These are phyloP conservation scores for Peniophora sp. DNA, from an alignment of 1,284 basidiomycete genomes.

Conservation along the genomic window DNA sequence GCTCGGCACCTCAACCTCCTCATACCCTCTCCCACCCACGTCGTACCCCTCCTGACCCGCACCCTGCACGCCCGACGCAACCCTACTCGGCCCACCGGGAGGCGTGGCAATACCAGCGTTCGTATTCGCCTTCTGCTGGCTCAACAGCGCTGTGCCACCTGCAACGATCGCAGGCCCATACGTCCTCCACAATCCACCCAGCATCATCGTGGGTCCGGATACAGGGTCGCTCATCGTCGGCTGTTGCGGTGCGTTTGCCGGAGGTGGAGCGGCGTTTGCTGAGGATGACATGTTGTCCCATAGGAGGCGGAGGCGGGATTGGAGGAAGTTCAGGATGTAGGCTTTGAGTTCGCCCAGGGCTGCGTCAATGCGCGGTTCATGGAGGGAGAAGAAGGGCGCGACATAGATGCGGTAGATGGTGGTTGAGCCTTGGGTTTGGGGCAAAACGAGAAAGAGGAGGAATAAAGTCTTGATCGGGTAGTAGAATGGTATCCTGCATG, in stretches of 20 bases:
- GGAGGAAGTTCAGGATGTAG: slow-evolving; percentile 57
- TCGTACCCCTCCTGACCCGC: slow-evolving; percentile 27
- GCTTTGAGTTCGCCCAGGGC: slow-evolving; percentile 54
- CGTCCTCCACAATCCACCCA: slow-evolving; percentile 57
- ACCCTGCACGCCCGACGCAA: slow-evolving; percentile 40
- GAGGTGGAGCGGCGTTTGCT: slow-evolving; percentile 11
- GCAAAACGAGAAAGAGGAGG: slow-evolving; percentile 84
- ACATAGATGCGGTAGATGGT: slow-evolving; percentile 74
- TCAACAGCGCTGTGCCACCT: slow-evolving; percentile 50
- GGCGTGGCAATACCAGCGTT: slow-evolving; percentile 13
- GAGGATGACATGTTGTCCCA: slow-evolving; percentile 52
- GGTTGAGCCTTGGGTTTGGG: slow-evolving; percentile 79
- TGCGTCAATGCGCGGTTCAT: slow-evolving; percentile 79
- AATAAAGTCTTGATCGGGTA: slow-evolving; percentile 77
- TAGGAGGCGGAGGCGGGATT: slow-evolving; percentile 48
- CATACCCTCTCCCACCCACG: slow-evolving; percentile 32
- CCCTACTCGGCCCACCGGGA: slow-evolving; percentile 11
- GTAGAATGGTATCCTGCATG: slow-evolving; percentile 79
- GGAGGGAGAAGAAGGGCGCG: slow-evolving; percentile 68
- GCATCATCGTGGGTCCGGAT: slow-evolving; percentile 56
- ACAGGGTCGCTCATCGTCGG: slow-evolving; percentile 46
- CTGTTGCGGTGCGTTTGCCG: slow-evolving; percentile 27
- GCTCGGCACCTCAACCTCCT: slow-evolving; percentile 58
- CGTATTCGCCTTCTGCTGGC: slow-evolving; percentile 24
- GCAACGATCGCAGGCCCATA: slow-evolving; percentile 71